These are phyloP conservation scores for Trypanosoma scelopori DNA, from an alignment of 208 protist species.

Conservation along the genomic window DNA sequence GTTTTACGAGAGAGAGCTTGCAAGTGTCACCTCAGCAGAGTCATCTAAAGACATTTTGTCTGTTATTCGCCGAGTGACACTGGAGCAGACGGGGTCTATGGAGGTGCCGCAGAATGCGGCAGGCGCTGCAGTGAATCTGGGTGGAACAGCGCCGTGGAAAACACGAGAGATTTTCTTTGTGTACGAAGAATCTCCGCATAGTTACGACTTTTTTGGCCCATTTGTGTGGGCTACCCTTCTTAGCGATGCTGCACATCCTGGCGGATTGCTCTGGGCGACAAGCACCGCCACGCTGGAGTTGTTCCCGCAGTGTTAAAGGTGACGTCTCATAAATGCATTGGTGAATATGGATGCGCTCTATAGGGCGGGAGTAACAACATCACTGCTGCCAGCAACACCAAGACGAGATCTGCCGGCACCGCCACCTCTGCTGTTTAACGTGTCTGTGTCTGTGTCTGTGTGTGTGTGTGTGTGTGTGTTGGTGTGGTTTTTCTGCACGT, in stretches of 20 bases:
- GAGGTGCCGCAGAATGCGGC: neutral
- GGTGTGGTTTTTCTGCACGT: too few species aligned
- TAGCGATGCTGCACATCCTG: slow-evolving; percentile 49
- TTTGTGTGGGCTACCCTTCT: slow-evolving; percentile 80
- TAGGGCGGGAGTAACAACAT: slow-evolving; percentile 6
- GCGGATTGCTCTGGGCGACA: slow-evolving; percentile 56
- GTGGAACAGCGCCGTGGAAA: slow-evolving; percentile 3
- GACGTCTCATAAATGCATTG: slow-evolving; percentile 10
- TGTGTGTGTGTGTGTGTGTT: too few species aligned
- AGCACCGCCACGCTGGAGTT: slow-evolving; percentile 39
- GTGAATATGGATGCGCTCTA: slow-evolving; percentile 4
- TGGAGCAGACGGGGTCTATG: slow-evolving; percentile 9
- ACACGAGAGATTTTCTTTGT: slow-evolving; percentile 26
- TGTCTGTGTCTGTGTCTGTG: too few species aligned
- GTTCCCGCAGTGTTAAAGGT: slow-evolving; percentile 40
- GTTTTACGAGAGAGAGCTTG: slow-evolving; percentile 54
- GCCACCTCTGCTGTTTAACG: neutral
- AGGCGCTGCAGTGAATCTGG: neutral
- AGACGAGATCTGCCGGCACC: neutral
- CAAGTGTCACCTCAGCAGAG: slow-evolving; percentile 26
- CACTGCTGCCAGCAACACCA: neutral
- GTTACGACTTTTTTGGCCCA: slow-evolving; percentile 85
- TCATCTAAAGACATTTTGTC: slow-evolving; percentile 36
- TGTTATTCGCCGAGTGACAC: slow-evolving; percentile 28
- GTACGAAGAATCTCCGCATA: slow-evolving; percentile 81